These are phyloP conservation scores for Skeletonema tropicum DNA, from an alignment of 108 stramenopile genomes.

Conservation along the genomic window DNA sequence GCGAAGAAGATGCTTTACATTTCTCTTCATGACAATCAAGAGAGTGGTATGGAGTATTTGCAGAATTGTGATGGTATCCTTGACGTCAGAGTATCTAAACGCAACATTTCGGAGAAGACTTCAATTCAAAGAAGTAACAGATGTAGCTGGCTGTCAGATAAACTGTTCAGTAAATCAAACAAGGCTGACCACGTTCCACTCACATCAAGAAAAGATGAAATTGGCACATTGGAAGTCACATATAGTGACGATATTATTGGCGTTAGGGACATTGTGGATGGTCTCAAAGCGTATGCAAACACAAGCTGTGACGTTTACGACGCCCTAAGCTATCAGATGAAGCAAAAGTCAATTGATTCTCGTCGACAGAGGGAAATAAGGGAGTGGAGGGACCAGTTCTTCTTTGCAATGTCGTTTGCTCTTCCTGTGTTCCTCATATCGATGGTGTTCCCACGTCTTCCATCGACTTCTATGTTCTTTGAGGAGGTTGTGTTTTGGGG, in stretches of 20 bases:
- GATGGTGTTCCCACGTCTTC: conserved; percentile 47
- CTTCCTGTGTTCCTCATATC: conserved; percentile 60
- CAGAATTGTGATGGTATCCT: conserved; percentile 17
- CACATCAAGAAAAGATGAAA: neutral
- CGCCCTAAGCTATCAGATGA: conserved; percentile 43
- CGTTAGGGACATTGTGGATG: conserved; percentile 42
- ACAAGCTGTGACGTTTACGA: conserved; percentile 36
- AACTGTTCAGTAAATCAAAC: neutral
- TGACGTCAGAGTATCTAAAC: conserved; percentile 23
- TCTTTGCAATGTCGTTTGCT: conserved; percentile 52
- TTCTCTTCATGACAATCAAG: conserved; percentile 16
- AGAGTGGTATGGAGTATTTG: conserved; percentile 23
- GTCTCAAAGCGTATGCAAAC: conserved; percentile 16
- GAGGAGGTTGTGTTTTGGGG: conserved; percentile 8
- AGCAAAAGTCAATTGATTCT: conserved; percentile 48
- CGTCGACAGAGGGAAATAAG: conserved; percentile 46
- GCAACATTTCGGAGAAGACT: neutral
- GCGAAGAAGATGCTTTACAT: conserved; percentile 23
- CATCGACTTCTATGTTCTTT: conserved; percentile 33
- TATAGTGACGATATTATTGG: conserved; percentile 40
- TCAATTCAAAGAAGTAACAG: neutral
- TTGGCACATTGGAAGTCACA: conserved; percentile 36
- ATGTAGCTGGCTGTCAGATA: neutral
- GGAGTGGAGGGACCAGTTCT: conserved; percentile 49
- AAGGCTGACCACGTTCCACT: conserved; percentile 23